Base-by-base conservation (phyloP, 331 rosid genomes). In the Prunus yedoensis region DNA sequence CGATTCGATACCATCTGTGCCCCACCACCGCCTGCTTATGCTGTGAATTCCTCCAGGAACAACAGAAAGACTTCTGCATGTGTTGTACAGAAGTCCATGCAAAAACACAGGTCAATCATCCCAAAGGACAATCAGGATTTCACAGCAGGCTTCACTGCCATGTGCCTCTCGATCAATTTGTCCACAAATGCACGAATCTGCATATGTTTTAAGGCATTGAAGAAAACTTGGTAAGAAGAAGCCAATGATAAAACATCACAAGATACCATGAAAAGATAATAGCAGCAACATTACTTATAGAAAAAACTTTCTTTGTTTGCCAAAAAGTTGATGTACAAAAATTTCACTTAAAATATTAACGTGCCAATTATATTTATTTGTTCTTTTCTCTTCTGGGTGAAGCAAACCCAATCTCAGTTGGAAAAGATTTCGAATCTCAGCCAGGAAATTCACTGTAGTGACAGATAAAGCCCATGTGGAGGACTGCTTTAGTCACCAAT, bases 121-220 rank as follows among this genome's bases (percentile, higher is more conserved):
- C 81, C 75, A 15, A 20, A 21, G 23, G 68, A 80, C 58, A 80
- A 73, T 88, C 83, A 88, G 23, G 89, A 84, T 82, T 88, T 91
- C 81, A 21, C 45, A 66, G 54, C 79, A 15, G 91, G 77, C 80
- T 88, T 89, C 38, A 28, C 63, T 47, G 83, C 80, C 97, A 88
- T 89, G 85, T 95, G 92, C 85, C 90, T 92, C 85, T 90, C 97
- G 69, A 92, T 90, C 87, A 95, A 85, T 80, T 74, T 83, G 80
- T 91, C 99, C 82, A 95, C 97, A 85, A 92, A 94, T 62, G 99
- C 83, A 74, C 94, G 99, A 59, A 88, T 95, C 99, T 95, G 98
- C 91, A 88, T 6, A 64, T 71, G 8, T 61, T 61, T 71, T 70
- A 74, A 74, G 77, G 62, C 80, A 84, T 80, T 65, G 70, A 81